Base-by-base conservation (phyloP, 2,329 filamentous ascomycete species). In the Aspergillus chevalieri region DNA sequence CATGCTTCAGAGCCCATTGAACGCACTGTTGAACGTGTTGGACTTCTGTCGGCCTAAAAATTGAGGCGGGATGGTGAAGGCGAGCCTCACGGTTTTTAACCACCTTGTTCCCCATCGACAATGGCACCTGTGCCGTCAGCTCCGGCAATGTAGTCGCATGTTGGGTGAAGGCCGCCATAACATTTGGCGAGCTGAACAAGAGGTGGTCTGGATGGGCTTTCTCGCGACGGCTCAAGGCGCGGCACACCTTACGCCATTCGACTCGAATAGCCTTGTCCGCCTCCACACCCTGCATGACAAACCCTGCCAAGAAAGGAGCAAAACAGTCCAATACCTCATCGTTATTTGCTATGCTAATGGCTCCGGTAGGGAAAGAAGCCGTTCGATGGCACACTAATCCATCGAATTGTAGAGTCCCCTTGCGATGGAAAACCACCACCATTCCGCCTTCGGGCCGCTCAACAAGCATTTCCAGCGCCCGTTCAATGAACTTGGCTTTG, bases 361-460 rank as follows among this genome's bases (percentile, higher is more conserved):
- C 46, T 12, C 77, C 78, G 3, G 62, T 67, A 30, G 77, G 76
- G 51, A 77, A 79, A 45, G 65, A 70, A 47, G 71, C 71, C 3
- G 71, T 76, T 54, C 52, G 66, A 58, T 79, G 67, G 57, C 72
- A 77, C 6, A 75, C 70, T 50, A 85, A 63, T 30, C 70, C 74
- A 12, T 74, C 65, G 17, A 83, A 52, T 12, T 71, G 33, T n/a
- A 79, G 53, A 3, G 50, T 52, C 1, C 60, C 65, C 30, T 74
- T 67, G n/a, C 75, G 78, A 68, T 84, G 80, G 56, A 84, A 81
- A 44, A 83, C 70, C 2, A 76, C 67, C 1, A 81, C 73, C 22
- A 79, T 59, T 47, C 57, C 68, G 49, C 64, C 53, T 48, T 70
- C 54, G n/a, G 53, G 53, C 15, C 10, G 39, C 4, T 56, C 43